These are phyloP conservation scores for Blastobotrys elegans DNA, from an alignment of 1,139 yeast species.

Conservation along the genomic window DNA sequence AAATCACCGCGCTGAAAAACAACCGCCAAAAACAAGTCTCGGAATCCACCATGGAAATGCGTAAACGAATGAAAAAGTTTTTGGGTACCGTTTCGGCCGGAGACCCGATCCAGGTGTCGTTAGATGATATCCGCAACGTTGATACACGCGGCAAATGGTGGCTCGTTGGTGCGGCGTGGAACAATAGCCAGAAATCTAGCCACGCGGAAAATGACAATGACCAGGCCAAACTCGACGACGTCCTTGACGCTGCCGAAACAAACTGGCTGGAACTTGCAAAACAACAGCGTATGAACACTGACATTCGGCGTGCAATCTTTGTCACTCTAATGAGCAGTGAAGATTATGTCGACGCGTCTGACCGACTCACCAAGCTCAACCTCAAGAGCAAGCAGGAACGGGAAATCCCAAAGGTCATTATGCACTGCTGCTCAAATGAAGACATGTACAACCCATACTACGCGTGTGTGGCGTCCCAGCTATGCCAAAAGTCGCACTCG, in stretches of 20 bases:
- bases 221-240: constrained; percentile 42
- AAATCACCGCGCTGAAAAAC: constrained; percentile 78
- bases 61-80: constrained; percentile 62
- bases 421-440: constrained; percentile 85
- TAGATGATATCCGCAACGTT: constrained; percentile 73
- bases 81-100: constrained; percentile 44
- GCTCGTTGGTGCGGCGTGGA: constrained; percentile 97
- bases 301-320: constrained; percentile 87
- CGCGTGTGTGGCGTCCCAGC: constrained; percentile 68
- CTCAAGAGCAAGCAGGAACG: constrained; percentile 79
- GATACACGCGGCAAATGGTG: constrained; percentile 94
- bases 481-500: constrained; percentile 63
- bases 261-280: constrained; percentile 87
- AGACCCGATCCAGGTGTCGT: constrained; percentile 80
- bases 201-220: constrained; percentile 20
- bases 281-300: constrained; percentile 90
- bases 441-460: constrained; percentile 87
- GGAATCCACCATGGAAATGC: constrained; percentile 43
- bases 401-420: constrained; percentile 78
- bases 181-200: constrained; percentile 22
- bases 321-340: constrained; percentile 92
- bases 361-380: constrained; percentile 72
- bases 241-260: constrained; percentile 66
- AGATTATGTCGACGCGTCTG: constrained; percentile 83
- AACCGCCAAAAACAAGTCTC: constrained; percentile 63